Conservation (phyloP, 1,284 basidiomycete genomes). For the Rhizoctonia solani region DNA sequence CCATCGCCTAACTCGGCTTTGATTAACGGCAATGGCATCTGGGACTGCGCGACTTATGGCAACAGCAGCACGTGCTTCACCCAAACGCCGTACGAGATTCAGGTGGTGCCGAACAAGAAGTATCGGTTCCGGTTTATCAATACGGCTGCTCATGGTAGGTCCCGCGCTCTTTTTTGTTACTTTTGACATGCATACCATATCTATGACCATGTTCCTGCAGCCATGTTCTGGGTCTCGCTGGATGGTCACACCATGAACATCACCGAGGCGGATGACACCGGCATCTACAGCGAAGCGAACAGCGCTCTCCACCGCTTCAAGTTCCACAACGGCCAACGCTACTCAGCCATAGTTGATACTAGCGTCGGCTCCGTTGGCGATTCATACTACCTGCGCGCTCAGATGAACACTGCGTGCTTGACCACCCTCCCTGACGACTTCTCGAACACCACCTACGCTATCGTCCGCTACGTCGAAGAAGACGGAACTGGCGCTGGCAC, state of each 20-base stretch:
- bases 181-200: background rate
- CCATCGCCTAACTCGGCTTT: constrained; percentile 45
- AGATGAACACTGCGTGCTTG: constrained; percentile 46
- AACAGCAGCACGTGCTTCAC: constrained; percentile 39
- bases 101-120: constrained; percentile 40
- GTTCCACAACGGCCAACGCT: constrained; percentile 53
- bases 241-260: constrained; percentile 39
- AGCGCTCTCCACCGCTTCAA: constrained; percentile 41
- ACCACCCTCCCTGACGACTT: constrained; percentile 47
- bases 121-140: constrained; percentile 50
- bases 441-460: constrained; percentile 38
- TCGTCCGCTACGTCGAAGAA: constrained; percentile 44
- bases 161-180: constrained; percentile 17
- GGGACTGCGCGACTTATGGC: constrained; percentile 27
- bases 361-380: constrained; percentile 45
- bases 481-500: constrained; percentile 30
- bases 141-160: constrained; percentile 44
- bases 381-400: constrained; percentile 51
- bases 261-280: constrained; percentile 30
- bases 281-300: constrained; percentile 21
- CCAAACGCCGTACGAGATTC: constrained; percentile 38
- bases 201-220: background rate
- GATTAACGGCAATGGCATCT: constrained; percentile 46
- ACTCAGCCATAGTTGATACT: constrained; percentile 52
- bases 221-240: constrained; percentile 39